These are phyloP conservation scores for Chamaecrista fasciculata DNA, from an alignment of 306 rosid genomes.

Conservation along the genomic window DNA sequence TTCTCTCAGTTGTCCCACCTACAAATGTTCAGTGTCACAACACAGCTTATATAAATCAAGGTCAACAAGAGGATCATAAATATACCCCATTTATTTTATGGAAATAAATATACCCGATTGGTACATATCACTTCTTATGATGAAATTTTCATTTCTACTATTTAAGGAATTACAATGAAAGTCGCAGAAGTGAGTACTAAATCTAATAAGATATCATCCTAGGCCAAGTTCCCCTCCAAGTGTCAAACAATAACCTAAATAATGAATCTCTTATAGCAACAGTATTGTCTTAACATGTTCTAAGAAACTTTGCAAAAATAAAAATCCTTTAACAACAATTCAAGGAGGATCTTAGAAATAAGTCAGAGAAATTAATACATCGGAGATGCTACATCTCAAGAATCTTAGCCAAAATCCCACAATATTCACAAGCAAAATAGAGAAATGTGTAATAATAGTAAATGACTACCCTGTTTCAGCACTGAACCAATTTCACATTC, in stretches of 20 bases:
- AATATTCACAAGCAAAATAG: not conserved
- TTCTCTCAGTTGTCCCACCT: constrained; percentile 90
- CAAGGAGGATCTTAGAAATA: not conserved
- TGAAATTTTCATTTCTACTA: not conserved
- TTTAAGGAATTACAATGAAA: not conserved
- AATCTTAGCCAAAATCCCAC: not conserved
- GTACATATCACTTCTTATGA: constrained; percentile 1
- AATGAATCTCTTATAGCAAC: not conserved
- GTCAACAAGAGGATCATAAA: constrained; percentile 2
- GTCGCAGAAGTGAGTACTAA: not conserved
- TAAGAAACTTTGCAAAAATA: not conserved
- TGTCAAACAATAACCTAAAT: not conserved
- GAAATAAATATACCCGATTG: not conserved
- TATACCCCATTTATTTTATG: not conserved
- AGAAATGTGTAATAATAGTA: not conserved
- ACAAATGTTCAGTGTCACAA: constrained; percentile 23
- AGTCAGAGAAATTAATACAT: not conserved
- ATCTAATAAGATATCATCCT: not conserved
- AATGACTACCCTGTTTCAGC: not conserved
- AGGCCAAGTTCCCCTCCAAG: not conserved
- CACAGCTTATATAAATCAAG: not conserved
- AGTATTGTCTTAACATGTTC: not conserved
- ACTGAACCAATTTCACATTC: not conserved
- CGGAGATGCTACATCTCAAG: not conserved
- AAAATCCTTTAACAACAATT: not conserved